phyloP scores from a whole-genome alignment of 2,329 filamentous ascomycete genomes.

The Xylaria sp. region DNA sequence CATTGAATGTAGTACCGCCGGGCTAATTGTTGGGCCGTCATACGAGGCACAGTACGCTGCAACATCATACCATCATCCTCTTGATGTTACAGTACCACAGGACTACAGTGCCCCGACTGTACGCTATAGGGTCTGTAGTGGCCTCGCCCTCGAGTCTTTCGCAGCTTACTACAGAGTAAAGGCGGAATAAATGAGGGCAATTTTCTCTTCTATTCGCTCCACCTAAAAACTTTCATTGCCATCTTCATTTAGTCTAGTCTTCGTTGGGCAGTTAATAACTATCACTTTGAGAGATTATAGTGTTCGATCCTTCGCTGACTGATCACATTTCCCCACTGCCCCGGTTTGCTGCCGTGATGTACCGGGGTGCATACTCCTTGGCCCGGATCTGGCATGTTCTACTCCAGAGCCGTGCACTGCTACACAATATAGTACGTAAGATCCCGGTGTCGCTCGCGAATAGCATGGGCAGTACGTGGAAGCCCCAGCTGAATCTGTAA shows the following conservation, averaged over 20 bases:
- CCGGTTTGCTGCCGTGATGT: neutral
- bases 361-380: neutral
- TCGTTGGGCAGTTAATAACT: neutral
- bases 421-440: too few relatives aligned
- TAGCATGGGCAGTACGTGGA: too few relatives aligned
- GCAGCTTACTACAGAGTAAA: constrained; percentile 5
- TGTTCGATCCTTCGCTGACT: constrained; percentile 3
- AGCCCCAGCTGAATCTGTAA: too few relatives aligned
- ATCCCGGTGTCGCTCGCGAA: too few relatives aligned
- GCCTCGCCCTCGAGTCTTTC: neutral
- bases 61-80: neutral
- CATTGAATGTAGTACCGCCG: neutral
- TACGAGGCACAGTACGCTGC: neutral
- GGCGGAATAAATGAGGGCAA: neutral
- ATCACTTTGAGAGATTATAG: neutral
- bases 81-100: neutral
- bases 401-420: neutral
- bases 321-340: neutral
- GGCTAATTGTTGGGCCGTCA: neutral
- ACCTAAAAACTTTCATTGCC: neutral
- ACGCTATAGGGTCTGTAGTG: neutral
- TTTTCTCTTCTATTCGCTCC: neutral
- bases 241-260: neutral
- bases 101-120: neutral
- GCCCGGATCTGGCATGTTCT: neutral